phyloP scores from a whole-genome alignment of 495 filamentous ascomycete species.

The Durotheca rogersii region DNA sequence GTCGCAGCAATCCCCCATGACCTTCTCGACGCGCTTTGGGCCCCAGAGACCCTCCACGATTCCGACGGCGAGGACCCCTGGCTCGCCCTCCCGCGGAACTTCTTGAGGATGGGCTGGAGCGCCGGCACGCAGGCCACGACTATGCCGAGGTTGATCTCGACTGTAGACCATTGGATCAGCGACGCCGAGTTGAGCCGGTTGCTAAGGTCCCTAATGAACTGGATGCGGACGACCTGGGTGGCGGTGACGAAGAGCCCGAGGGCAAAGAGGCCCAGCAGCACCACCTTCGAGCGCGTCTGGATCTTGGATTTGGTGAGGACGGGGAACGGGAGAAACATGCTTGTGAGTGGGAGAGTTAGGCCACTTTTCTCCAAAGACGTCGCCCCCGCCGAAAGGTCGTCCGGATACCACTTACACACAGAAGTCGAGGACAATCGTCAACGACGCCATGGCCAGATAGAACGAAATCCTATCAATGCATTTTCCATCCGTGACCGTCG shows the following conservation, averaged over 20 bases:
- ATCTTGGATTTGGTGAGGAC: conserved; percentile 49
- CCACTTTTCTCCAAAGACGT: neutral
- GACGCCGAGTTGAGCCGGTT: conserved; percentile 49
- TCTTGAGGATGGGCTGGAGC: conserved; percentile 51
- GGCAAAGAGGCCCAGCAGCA: conserved; percentile 50
- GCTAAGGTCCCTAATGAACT: conserved; percentile 45
- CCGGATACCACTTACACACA: conserved; percentile 42
- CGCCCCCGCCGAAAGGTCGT: too few relatives aligned
- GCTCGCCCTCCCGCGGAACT: conserved; percentile 35
- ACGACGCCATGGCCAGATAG: conserved; percentile 44
- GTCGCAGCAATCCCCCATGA: neutral
- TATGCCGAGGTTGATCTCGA: conserved; percentile 55
- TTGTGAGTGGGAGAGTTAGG: conserved; percentile 15
- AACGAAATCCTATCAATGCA: conserved; percentile 47
- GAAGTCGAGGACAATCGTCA: conserved; percentile 51
- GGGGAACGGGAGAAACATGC: conserved; percentile 52
- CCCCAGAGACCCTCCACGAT: neutral
- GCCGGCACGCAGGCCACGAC: conserved; percentile 53
- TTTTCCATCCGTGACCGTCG: conserved; percentile 36
- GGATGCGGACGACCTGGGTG: conserved; percentile 57
- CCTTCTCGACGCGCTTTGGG: neutral
- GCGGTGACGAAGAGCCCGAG: conserved; percentile 56
- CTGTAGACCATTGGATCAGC: conserved; percentile 53
- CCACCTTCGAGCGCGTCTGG: conserved; percentile 40
- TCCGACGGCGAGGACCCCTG: neutral